phyloP scores from a whole-genome alignment of 108 stramenopile genomes.

The Cylindrotheca fusiformis region DNA sequence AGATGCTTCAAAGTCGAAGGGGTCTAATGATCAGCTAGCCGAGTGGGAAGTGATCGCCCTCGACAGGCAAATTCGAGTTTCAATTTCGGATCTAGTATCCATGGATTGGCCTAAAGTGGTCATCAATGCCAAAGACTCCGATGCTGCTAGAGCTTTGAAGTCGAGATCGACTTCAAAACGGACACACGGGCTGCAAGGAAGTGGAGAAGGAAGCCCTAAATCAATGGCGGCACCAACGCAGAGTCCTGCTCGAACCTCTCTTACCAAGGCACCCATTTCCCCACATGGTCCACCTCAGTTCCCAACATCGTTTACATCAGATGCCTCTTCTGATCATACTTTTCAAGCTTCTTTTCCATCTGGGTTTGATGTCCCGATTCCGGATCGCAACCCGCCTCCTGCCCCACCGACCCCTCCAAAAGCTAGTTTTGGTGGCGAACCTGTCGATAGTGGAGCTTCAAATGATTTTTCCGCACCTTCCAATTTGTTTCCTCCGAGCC shows the following conservation, averaged over 20 bases:
- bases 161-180: constrained; percentile 7
- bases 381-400: not conserved
- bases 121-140: constrained; percentile 19
- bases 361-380: constrained; percentile 2
- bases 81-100: constrained; percentile 64
- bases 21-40: constrained; percentile 52
- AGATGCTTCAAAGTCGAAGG: constrained; percentile 21
- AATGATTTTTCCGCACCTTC: constrained; percentile 12
- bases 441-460: not conserved
- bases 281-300: constrained; percentile 6
- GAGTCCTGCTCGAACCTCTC: constrained; percentile 29
- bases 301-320: not conserved
- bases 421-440: constrained; percentile 4
- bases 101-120: constrained; percentile 70
- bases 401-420: constrained; percentile 33
- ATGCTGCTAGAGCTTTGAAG: constrained; percentile 17
- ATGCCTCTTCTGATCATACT: constrained; percentile 8
- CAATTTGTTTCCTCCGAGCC: constrained; percentile 11
- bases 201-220: constrained; percentile 38
- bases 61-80: constrained; percentile 62
- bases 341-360: not conserved
- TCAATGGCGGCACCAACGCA: constrained; percentile 13
- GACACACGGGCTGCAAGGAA: constrained; percentile 5
- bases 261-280: constrained; percentile 27
- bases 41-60: constrained; percentile 84